Evolutionary conservation across 495 filamentous ascomycete genomes (phyloP), one percentile per base, ranked within the genome.

Genomic region (Penicillium simplicissimum): DNA sequence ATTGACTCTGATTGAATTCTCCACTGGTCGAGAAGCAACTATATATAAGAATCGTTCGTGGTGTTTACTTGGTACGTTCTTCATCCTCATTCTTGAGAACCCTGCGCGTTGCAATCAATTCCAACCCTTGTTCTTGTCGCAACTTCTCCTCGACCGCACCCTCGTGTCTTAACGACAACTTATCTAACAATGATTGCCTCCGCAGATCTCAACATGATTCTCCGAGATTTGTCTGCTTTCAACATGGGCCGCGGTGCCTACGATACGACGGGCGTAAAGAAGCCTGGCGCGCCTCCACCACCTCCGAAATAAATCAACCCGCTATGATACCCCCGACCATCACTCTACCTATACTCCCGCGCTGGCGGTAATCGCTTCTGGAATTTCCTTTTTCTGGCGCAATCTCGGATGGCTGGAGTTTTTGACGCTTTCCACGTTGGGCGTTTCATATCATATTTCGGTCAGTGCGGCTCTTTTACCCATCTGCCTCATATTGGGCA

Each of bases 201-300:
- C 36, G 65, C 71, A 79, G 77, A 76, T 52, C 71, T 72, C 51
- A 73, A 69, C 55, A 85, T 85, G 83, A 82, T 84, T 62, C 71
- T 77, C 53, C 74, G 78, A 71, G 78, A 79, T 55, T 68, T 71
- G 42, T 74, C 76, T 43, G 74, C 76, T 52, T 76, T 70, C 71
- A 85, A 85, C 70, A 85, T 86, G 83, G 83, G 83, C 64, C 80
- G 83, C 53, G 83, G 83, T 55, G 81, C 81, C 65, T 86, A 86
- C 64, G 83, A 86, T 62, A 86, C 83, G 56, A 86, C 83, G 4
- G 83, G 83, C 23, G 79, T 84, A 19, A 80, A 83, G 68, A 84
- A 84, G 72, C 83, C 83, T 47, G 77, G 81, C 57, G 78, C 79
- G 67, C 82, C 82, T 59, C 79, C 78, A 61, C 75, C 74, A 57